These are phyloP conservation scores for Candida sphagnicola DNA, from an alignment of 805 yeast genomes.

Conservation along the genomic window DNA sequence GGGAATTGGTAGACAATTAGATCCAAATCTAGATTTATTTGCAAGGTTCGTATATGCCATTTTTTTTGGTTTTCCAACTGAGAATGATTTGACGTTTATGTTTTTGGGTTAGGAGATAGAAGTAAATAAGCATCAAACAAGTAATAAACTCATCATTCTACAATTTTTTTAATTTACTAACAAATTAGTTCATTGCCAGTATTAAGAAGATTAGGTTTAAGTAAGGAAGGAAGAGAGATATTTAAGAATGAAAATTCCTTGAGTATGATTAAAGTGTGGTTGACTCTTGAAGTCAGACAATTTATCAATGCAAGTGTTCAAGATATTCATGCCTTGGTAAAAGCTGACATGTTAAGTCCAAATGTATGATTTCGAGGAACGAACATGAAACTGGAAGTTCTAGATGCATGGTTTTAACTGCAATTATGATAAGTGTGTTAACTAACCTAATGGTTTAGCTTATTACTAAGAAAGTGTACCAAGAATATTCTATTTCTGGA, in stretches of 20 bases:
- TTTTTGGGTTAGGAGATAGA: neutral
- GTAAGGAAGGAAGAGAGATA: conserved; percentile 60
- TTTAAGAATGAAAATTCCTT: conserved; percentile 55
- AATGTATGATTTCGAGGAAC: conserved; percentile 15
- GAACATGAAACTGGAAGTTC: neutral
- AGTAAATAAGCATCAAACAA: neutral
- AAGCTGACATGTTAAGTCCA: conserved; percentile 45
- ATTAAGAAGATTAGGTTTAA: conserved; percentile 71
- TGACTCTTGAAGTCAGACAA: conserved; percentile 84
- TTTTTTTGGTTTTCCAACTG: conserved; percentile 39
- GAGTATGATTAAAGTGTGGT: conserved; percentile 87
- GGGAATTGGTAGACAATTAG: conserved; percentile 92
- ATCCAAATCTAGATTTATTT: conserved; percentile 89
- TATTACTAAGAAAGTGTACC: no score
- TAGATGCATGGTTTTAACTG: no score
- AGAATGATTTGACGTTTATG: conserved; percentile 13
- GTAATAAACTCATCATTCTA: neutral
- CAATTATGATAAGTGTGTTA: no score
- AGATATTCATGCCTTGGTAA: conserved; percentile 48
- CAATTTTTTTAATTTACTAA: conserved; percentile 14
- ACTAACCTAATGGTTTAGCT: no score
- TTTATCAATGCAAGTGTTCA: conserved; percentile 78
- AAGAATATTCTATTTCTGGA: no score
- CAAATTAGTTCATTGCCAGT: conserved; percentile 71
- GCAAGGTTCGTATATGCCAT: conserved; percentile 80